Conservation (phyloP, 2,329 filamentous ascomycete genomes). For the Aspergillus ustus region DNA sequence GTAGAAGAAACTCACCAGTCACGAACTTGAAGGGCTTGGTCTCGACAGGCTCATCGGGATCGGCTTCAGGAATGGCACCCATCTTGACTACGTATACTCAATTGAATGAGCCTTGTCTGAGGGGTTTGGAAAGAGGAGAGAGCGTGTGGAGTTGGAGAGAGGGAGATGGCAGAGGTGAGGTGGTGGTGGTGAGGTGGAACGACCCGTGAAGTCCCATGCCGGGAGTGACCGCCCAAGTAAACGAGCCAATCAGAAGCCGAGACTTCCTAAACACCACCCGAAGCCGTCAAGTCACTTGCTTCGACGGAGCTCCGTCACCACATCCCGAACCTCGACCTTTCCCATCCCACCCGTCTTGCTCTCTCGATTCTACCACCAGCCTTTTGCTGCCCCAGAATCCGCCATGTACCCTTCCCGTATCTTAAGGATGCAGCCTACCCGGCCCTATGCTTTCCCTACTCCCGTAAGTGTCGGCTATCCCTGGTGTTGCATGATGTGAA, state of each 20-base stretch:
- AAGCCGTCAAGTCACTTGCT: constrained; percentile 25
- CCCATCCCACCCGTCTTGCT: constrained; percentile 20
- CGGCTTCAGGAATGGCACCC: constrained; percentile 70
- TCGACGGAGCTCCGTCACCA: constrained; percentile 31
- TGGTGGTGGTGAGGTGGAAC: constrained; percentile 30
- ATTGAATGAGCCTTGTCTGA: constrained; percentile 21
- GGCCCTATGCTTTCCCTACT: constrained; percentile 60
- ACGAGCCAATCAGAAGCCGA: constrained; percentile 42
- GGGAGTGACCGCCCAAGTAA: constrained; percentile 44
- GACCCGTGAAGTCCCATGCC: constrained; percentile 41
- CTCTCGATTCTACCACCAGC: constrained; percentile 28
- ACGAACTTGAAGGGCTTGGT: constrained; percentile 99
- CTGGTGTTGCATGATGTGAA: constrained; percentile 20
- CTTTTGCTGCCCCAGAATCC: constrained; percentile 27
- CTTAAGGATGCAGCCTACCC: constrained; percentile 64
- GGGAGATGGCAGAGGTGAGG: constrained; percentile 27
- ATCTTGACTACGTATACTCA: constrained; percentile 64
- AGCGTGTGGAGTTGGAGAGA: constrained; percentile 28
- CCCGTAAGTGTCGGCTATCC: constrained; percentile 63
- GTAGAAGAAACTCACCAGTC: constrained; percentile 72
- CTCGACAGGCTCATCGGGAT: constrained; percentile 75
- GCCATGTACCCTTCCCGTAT: constrained; percentile 69
- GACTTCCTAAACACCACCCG: constrained; percentile 41
- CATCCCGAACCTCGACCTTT: constrained; percentile 17
- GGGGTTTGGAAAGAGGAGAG: constrained; percentile 21